Conservation (phyloP, 1,284 basidiomycete genomes). For the Amylostereum areolatum region DNA sequence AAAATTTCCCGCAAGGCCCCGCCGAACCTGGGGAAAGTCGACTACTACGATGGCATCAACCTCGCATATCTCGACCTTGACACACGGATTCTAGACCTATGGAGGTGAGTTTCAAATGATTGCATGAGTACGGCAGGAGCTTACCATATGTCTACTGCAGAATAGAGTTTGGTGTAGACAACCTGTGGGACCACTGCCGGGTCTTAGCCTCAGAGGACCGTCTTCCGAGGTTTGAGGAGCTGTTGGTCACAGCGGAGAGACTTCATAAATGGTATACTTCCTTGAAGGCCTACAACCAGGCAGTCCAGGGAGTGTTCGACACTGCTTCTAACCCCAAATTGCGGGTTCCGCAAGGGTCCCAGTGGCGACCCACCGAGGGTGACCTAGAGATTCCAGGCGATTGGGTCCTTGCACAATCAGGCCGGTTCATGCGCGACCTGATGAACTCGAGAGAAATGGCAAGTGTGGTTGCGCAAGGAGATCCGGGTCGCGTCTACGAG, state of each 20-base stretch:
- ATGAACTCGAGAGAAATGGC: constrained; percentile 12
- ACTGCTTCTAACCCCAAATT: no score
- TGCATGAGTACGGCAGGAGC: no score
- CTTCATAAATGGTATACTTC: not conserved
- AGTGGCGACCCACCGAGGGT: no score
- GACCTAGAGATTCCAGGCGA: constrained; percentile 14
- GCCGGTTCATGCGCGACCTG: constrained; percentile 5
- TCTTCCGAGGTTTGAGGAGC: not conserved
- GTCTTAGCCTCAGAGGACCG: not conserved
- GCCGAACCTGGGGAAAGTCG: not conserved
- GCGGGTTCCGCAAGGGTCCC: no score
- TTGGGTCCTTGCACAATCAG: constrained; percentile 7
- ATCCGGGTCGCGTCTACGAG: constrained; percentile 15
- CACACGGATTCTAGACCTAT: not conserved
- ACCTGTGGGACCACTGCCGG: not conserved
- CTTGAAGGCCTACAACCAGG: not conserved
- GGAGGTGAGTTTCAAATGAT: no score
- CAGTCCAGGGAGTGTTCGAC: no score
- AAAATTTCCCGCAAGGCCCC: not conserved
- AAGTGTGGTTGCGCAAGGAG: constrained; percentile 14
- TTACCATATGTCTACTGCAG: no score
- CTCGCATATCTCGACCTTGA: not conserved
- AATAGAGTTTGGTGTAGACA: not conserved
- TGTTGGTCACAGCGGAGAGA: not conserved
- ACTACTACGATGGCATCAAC: not conserved